Evolutionary conservation across 2,329 filamentous ascomycete species (phyloP), one percentile per base, ranked within the genome.

Genomic region (Diaporthe helianthi): DNA sequence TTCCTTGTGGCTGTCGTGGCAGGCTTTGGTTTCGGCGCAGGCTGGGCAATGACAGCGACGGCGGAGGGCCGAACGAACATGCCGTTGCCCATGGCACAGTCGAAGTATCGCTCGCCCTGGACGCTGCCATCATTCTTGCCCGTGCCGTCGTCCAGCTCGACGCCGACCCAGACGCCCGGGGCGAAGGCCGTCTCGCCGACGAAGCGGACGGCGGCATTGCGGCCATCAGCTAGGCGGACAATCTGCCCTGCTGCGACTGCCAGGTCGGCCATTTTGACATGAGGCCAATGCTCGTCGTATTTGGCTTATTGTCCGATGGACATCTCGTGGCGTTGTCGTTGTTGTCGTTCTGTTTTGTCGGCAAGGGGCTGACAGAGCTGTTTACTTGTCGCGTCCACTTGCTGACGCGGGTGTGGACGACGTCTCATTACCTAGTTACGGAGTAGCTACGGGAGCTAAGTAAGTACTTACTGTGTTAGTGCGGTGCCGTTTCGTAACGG

Each of bases 111-210:
- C 77, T 93, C 88, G 71, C 93, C 94, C 79, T 95, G 89, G 55
- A 98, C 93, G 67, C 92, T 91, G 73, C 95, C 95, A 85, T 98
- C 93, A 76, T 98, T 98, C 83, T 98, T 98, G 38, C 96, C 95
- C 24, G 87, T 88, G 65, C 90, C 84, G 55, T 93, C 91, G 65
- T 93, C 89, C 68, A 98, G 87, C 83, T 97, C 94, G 70, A 98
- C 88, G 73, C 95, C 95, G 70, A 98, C 85, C 93, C 94, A 98
- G 71, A 92, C 89, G 72, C 94, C 95, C 7, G 86, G 83, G 69
- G 93, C 90, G 80, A 98, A 97, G 75, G 87, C 83, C 46, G 95
- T 93, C 67, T 86, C 83, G 76, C 96, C 96, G 71, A 93, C 84
- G 80, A 93, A 99, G 75, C 93, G 93, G 73, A 99, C 87, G 71